A percentile compares a stretch with the other conserved stretches of the same genome.
Conservation (phyloP, 1,139 yeast species). For the Candida buenavistaensis region DNA sequence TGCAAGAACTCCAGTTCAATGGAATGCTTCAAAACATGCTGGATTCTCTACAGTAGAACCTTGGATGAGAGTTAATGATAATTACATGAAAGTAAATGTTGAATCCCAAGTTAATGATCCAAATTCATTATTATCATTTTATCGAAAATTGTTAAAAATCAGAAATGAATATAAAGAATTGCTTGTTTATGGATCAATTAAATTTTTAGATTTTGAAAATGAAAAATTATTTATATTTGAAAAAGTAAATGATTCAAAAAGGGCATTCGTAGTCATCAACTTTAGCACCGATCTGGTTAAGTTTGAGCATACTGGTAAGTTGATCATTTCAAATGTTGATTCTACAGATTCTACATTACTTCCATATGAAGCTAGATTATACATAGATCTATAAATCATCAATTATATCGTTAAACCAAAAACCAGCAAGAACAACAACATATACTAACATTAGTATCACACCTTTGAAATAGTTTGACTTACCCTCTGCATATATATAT, state of each 20-base stretch:
- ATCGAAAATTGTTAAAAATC: slow-evolving; percentile 38
- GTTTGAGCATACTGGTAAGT: slow-evolving; percentile 28
- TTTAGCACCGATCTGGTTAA: slow-evolving; percentile 29
- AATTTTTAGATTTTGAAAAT: slow-evolving; percentile 39
- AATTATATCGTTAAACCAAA: slow-evolving; percentile 60
- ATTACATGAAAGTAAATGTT: slow-evolving; percentile 49
- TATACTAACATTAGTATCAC: slow-evolving; percentile 82
- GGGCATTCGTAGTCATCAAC: slow-evolving; percentile 46
- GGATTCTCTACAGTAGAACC: slow-evolving; percentile 53
- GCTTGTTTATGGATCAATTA: slow-evolving; percentile 47
- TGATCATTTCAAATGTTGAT: slow-evolving; percentile 28
- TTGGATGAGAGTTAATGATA: slow-evolving; percentile 56
- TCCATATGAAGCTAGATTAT: slow-evolving; percentile 42
- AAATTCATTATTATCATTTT: slow-evolving; percentile 46
- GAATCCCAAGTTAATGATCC: slow-evolving; percentile 46
- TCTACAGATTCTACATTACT: slow-evolving; percentile 18
- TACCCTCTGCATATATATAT: slow-evolving; percentile 95
- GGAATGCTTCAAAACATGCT: slow-evolving; percentile 44
- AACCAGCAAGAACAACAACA: slow-evolving; percentile 75
- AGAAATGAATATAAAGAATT: slow-evolving; percentile 46
- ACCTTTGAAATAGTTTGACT: slow-evolving; percentile 94
- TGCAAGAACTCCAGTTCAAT: slow-evolving; percentile 59
- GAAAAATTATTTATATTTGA: slow-evolving; percentile 34
- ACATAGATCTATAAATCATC: slow-evolving; percentile 22
- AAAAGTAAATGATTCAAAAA: slow-evolving; percentile 27